Conservation (phyloP, 2,329 filamentous ascomycete genomes). For the Balansia obtecta region DNA sequence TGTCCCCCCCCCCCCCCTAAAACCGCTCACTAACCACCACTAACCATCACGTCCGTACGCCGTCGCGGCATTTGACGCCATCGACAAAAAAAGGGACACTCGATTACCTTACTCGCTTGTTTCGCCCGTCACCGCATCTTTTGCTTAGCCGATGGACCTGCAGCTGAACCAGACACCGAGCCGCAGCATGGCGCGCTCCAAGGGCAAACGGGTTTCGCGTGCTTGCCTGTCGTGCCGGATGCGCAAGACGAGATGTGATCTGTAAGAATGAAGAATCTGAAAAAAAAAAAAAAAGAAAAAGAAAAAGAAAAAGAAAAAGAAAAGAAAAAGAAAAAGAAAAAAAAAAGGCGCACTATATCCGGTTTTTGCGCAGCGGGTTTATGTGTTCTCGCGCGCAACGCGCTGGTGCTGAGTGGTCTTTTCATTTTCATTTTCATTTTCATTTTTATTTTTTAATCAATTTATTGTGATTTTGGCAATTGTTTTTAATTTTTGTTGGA, state of each 20-base stretch:
- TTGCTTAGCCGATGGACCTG: slow-evolving; percentile 7
- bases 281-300: too few relatives aligned
- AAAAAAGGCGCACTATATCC: too few relatives aligned
- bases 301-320: too few relatives aligned
- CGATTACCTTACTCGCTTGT: not conserved
- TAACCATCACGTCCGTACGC: not conserved
- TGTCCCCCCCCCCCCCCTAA: too few relatives aligned
- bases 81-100: slow-evolving; percentile 3
- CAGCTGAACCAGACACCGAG: slow-evolving; percentile 10
- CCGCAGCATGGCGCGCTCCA: slow-evolving; percentile 8
- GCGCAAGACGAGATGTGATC: slow-evolving; percentile 20
- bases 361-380: too few relatives aligned
- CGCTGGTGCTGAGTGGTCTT: too few relatives aligned
- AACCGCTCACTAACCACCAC: not conserved
- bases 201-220: slow-evolving; percentile 18
- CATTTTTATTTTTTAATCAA: too few relatives aligned
- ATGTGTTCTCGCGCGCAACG: too few relatives aligned
- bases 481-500: too few relatives aligned
- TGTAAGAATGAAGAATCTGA: slow-evolving; percentile 19
- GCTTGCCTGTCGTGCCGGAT: slow-evolving; percentile 20
- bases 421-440: too few relatives aligned
- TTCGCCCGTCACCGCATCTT: not conserved
- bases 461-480: too few relatives aligned
- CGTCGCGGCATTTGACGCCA: slow-evolving; percentile 7
- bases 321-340: too few relatives aligned